A percentile compares a stretch with the other conserved stretches of the same genome.
phyloP scores from a whole-genome alignment of 2,329 filamentous ascomycete genomes.

The Cryphonectria japonica region DNA sequence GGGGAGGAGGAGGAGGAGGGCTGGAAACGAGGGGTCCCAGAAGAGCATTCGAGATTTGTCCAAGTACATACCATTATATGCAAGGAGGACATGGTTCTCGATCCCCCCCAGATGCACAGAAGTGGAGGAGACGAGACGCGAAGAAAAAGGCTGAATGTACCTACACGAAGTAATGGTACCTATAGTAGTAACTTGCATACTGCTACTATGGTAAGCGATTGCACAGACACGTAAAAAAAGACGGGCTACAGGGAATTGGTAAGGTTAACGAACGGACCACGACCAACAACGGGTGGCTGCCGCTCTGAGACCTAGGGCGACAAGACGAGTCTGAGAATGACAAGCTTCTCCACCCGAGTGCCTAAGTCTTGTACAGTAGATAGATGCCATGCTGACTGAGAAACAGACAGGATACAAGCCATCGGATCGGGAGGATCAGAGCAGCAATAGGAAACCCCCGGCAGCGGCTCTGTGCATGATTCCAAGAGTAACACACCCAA shows the following conservation, averaged over 20 bases:
- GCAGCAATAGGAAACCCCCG: too few relatives aligned
- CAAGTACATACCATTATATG: background rate
- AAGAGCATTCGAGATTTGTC: constrained; percentile 17
- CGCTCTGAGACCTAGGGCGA: constrained; percentile 18
- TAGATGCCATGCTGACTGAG: too few relatives aligned
- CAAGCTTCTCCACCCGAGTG: background rate
- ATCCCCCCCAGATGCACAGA: constrained; percentile 26
- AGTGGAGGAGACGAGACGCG: constrained; percentile 7
- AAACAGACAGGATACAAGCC: too few relatives aligned
- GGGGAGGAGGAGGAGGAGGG: background rate
- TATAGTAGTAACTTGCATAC: background rate
- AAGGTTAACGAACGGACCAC: constrained; percentile 2
- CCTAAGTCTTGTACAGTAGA: background rate
- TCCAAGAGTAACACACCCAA: background rate
- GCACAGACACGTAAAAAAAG: constrained; percentile 14
- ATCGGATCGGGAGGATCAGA: too few relatives aligned
- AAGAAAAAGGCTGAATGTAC: background rate
- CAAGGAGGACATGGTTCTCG: constrained; percentile 21
- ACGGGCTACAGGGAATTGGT: constrained; percentile 7
- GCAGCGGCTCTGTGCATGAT: background rate
- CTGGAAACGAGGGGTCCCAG: background rate
- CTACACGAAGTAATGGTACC: background rate
- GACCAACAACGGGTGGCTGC: constrained; percentile 16
- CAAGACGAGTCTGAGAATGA: constrained; percentile 10
- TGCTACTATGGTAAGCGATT: background rate